Evolutionary conservation across 2,329 filamentous ascomycete genomes (phyloP).

Genomic region (Nakataea oryzae): DNA sequence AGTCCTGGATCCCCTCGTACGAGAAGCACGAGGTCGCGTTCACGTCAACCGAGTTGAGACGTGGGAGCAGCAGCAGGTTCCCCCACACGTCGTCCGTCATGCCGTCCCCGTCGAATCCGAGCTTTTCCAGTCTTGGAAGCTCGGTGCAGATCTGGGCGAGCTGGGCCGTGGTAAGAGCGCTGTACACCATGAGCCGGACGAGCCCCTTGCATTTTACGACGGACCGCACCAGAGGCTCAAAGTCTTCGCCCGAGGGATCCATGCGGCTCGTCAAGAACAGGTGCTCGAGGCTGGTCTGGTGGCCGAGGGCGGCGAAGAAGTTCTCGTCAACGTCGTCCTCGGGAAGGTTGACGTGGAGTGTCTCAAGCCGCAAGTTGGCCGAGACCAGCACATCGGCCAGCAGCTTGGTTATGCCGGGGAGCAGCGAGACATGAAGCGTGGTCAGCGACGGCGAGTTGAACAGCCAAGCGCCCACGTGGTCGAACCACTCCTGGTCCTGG

Average conservation of each 20-base stretch:
- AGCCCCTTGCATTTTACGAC: slow-evolving; percentile 41
- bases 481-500: slow-evolving; percentile 13
- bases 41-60: slow-evolving; percentile 41
- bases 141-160: slow-evolving; percentile 33
- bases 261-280: slow-evolving; percentile 12
- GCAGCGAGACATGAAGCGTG: slow-evolving; percentile 35
- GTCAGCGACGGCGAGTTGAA: slow-evolving; percentile 31
- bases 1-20: slow-evolving; percentile 32
- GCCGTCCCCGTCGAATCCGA: slow-evolving; percentile 45
- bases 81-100: slow-evolving; percentile 34
- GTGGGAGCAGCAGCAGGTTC: slow-evolving; percentile 22
- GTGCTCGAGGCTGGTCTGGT: slow-evolving; percentile 33
- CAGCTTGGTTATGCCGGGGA: slow-evolving; percentile 41
- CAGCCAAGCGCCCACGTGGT: slow-evolving; percentile 20
- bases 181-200: slow-evolving; percentile 38
- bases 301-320: slow-evolving; percentile 40
- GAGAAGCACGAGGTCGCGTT: slow-evolving; percentile 46
- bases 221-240: slow-evolving; percentile 15
- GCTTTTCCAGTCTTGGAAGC: slow-evolving; percentile 39
- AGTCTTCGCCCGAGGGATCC: neutral
- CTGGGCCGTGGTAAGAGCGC: slow-evolving; percentile 38
- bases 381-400: slow-evolving; percentile 31
- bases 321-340: slow-evolving; percentile 31
- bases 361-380: slow-evolving; percentile 31
- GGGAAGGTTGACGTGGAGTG: slow-evolving; percentile 32